phyloP scores from a whole-genome alignment of 495 filamentous ascomycete genomes.

The Penicillium atrosanguineum region DNA sequence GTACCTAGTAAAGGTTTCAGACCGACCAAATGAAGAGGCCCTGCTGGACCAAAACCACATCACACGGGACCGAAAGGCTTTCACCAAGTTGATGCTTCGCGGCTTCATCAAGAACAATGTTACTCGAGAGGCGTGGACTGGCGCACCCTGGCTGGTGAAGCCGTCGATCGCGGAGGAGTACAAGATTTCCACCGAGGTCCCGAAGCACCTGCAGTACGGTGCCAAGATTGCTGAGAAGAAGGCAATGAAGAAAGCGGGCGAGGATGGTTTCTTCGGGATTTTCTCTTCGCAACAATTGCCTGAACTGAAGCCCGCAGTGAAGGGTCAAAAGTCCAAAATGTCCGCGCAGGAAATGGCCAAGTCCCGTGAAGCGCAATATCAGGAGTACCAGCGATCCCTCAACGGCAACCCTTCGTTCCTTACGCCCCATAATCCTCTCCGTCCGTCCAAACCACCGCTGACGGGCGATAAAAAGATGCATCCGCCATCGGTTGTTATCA shows the following conservation, averaged over 20 bases:
- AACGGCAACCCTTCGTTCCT: constrained; percentile 51
- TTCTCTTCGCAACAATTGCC: constrained; percentile 60
- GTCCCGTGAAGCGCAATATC: constrained; percentile 47
- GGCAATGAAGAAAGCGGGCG: constrained; percentile 65
- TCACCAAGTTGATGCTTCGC: constrained; percentile 91
- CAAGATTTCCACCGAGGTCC: constrained; percentile 80
- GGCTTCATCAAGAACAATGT: constrained; percentile 95
- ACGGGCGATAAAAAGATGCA: constrained; percentile 39
- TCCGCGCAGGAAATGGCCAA: constrained; percentile 44
- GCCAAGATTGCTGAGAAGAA: constrained; percentile 76
- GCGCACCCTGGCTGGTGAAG: constrained; percentile 95
- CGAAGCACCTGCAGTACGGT: constrained; percentile 76
- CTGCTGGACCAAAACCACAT: constrained; percentile 80
- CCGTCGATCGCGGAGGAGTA: constrained; percentile 77
- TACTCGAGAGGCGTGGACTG: constrained; percentile 85
- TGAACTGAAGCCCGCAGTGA: constrained; percentile 77
- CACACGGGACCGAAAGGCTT: constrained; percentile 83
- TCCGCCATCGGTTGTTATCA: constrained; percentile 33
- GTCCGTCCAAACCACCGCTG: constrained; percentile 36
- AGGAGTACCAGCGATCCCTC: constrained; percentile 52
- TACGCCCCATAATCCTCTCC: constrained; percentile 28
- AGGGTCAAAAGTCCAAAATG: constrained; percentile 68
- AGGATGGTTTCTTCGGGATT: constrained; percentile 53
- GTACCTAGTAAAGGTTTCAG: constrained; percentile 74
- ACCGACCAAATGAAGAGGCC: constrained; percentile 68